Conservation (phyloP, 2,329 filamentous ascomycete genomes). For the Pezicula rhizophila region DNA sequence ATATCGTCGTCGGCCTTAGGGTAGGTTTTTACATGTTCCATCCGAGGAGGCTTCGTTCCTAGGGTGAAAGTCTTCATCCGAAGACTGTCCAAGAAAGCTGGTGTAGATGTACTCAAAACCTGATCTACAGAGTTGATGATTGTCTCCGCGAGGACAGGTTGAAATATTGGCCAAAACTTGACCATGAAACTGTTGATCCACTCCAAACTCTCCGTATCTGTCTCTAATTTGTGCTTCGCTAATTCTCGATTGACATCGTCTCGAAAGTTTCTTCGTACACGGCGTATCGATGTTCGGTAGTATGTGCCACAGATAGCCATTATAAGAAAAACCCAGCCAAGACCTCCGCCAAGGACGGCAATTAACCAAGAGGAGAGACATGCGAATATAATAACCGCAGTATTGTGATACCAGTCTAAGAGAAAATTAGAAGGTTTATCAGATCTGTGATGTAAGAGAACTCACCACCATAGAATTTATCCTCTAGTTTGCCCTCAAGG, state of each 20-base stretch:
- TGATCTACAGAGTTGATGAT: conserved; percentile 94
- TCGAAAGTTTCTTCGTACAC: conserved; percentile 90
- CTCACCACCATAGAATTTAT: conserved; percentile 83
- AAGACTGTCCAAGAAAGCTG: conserved; percentile 86
- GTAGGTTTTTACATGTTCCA: conserved; percentile 98
- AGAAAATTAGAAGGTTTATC: conserved; percentile 9
- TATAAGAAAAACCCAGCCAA: conserved; percentile 88
- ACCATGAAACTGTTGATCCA: conserved; percentile 99
- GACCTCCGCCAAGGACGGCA: conserved; percentile 80
- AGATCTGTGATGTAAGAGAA: conserved; percentile 3
- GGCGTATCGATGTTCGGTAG: conserved; percentile 89
- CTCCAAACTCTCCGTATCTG: conserved; percentile 85
- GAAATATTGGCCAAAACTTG: conserved; percentile 99
- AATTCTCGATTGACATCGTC: conserved; percentile 90
- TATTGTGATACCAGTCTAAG: conserved; percentile 97
- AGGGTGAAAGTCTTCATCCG: conserved; percentile 91
- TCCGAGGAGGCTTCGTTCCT: conserved; percentile 86
- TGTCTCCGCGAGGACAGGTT: conserved; percentile 84
- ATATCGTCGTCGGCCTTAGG: conserved; percentile 92
- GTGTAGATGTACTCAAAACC: conserved; percentile 86
- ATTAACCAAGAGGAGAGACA: conserved; percentile 87
- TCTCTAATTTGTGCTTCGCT: conserved; percentile 80
- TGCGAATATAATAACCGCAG: conserved; percentile 87
- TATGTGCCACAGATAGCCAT: conserved; percentile 93
- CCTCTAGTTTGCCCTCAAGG: conserved; percentile 76